Conservation (phyloP, 768 basidiomycete species). For the Hysterangium stoloniferum region DNA sequence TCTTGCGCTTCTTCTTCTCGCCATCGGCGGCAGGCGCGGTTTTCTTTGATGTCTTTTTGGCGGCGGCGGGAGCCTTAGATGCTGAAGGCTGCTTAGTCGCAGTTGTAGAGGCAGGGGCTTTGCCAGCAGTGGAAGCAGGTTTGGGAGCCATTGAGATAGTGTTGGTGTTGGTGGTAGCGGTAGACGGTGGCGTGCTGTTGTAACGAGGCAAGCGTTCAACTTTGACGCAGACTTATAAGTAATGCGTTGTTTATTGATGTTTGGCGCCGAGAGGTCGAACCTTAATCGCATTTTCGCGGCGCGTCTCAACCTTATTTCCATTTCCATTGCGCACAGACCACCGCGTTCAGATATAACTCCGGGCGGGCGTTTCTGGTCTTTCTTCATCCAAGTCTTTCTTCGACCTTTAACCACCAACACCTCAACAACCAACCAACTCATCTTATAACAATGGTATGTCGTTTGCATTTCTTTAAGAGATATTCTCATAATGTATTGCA, state of each 20-base stretch:
- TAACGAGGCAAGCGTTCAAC: neutral
- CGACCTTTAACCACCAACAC: neutral
- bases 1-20: conserved; percentile 86
- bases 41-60: conserved; percentile 47
- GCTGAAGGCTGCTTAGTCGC: conserved; percentile 34
- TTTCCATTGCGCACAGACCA: conserved; percentile 9
- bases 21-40: conserved; percentile 44
- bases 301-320: conserved; percentile 7
- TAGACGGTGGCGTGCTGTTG: neutral
- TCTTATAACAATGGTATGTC: conserved; percentile 2
- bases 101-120: conserved; percentile 50
- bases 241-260: conserved; percentile 10
- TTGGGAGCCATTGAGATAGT: conserved; percentile 24
- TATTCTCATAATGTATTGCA: neutral
- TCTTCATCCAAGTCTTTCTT: neutral
- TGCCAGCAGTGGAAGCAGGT: conserved; percentile 35
- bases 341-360: conserved; percentile 2
- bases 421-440: neutral
- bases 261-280: neutral
- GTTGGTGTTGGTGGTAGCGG: neutral
- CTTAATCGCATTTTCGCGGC: neutral
- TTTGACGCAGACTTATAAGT: conserved; percentile 1
- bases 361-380: neutral
- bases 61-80: conserved; percentile 55
- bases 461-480: too few relatives aligned